Base-by-base conservation (phyloP, 2,329 filamentous ascomycete species). In the Fusarium begoniae region DNA sequence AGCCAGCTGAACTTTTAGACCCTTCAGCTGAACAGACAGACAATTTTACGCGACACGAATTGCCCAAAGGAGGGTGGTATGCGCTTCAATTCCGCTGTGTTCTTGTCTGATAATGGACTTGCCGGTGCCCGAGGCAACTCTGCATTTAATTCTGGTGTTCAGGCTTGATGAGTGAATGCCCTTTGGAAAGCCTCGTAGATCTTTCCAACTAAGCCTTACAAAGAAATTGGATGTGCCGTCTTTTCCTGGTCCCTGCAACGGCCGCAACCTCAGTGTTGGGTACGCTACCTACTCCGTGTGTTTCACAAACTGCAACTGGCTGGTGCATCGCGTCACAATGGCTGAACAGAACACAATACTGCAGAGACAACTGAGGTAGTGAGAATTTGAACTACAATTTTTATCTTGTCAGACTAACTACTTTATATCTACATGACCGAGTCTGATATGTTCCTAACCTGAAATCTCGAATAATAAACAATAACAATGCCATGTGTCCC, bases 11-110 rank as follows among this genome's bases (percentile, higher is more conserved):
- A 67, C 66, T 37, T 70, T 61, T 32, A 45, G 37, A 26, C 26
- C 20, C 12, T 28, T 26, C 65, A 76, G 74, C 74, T 76, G 72
- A 74, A 71, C 66, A 67, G 15, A 53, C 55, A 53, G 30, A 22
- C 28, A 24, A 44, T 48, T 55, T 28, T 26, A 26, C 18, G 48
- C 15, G 9, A 75, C 61, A 76, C 75, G 75, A 63, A 58, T 75
- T 75, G 41, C 75, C 74, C 35, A 53, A 77, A 72, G 26, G 40
- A 67, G 61, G 40, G 35, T 44, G 26, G 22, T 47, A 53, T 50
- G 61, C 69, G 60, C 62, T 61, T 57, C 12, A 47, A 55, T 75
- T 74, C 74, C 70, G 73, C 73, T 14, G 38, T 37, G 32, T 43
- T 28, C 55, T 58, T 58, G 30, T 38, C 28, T 55, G 43, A 40